Conservation (phyloP, 192 early-diverging fungal genomes). For the Coemansia umbellata region DNA sequence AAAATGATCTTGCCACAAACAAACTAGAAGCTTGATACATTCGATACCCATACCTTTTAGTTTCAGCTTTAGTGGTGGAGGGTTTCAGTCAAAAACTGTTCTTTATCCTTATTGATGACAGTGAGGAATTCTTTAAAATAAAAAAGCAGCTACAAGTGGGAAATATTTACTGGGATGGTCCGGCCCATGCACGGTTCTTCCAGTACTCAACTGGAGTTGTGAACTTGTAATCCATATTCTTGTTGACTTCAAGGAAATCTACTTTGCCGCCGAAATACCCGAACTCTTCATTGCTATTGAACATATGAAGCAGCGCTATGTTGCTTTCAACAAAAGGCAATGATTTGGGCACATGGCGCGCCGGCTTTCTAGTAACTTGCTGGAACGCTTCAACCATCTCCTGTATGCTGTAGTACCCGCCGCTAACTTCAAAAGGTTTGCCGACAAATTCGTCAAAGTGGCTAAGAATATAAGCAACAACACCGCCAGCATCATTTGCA, state of each 20-base stretch:
- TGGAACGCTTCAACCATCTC: slow-evolving; percentile 15
- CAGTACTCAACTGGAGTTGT: slow-evolving; percentile 26
- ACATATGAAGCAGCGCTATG: slow-evolving; percentile 31
- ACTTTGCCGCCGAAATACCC: slow-evolving; percentile 22
- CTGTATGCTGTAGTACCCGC: slow-evolving; percentile 13
- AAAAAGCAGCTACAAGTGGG: no score
- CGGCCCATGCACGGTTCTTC: slow-evolving; percentile 50
- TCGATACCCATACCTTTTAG: no score
- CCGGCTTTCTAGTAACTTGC: slow-evolving; percentile 10
- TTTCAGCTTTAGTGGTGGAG: no score
- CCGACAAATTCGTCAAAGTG: slow-evolving; percentile 6
- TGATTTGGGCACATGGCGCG: slow-evolving; percentile 12
- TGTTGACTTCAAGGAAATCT: slow-evolving; percentile 23
- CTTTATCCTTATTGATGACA: no score
- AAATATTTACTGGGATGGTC: no score
- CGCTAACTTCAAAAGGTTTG: slow-evolving; percentile 7
- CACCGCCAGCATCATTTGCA: slow-evolving; percentile 8
- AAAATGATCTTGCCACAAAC: no score
- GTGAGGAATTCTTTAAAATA: no score
- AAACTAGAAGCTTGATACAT: no score
- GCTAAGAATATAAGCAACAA: slow-evolving; percentile 5
- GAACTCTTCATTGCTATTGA: slow-evolving; percentile 24
- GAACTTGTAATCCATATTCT: slow-evolving; percentile 11
- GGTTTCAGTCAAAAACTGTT: no score
- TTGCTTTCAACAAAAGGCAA: slow-evolving; percentile 2